Conservation (phyloP, 352 stramenopile species). For the Phytopythium aichiense region DNA sequence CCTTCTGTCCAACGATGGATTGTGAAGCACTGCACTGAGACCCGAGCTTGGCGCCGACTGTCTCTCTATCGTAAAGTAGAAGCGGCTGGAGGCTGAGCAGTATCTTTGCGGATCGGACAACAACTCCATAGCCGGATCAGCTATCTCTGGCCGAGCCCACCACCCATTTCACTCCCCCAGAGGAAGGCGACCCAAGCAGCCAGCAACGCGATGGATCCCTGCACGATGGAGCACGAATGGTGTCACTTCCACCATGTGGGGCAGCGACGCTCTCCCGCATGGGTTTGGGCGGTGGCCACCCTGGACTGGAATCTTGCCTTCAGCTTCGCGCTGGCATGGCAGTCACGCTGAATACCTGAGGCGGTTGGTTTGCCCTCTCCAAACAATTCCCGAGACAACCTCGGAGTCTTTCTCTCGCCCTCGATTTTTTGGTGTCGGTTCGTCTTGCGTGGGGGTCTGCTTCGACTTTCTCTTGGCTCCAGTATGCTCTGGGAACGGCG, state of each 20-base stretch:
- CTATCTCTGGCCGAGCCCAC: background rate
- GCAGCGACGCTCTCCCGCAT: background rate
- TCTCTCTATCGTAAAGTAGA: background rate
- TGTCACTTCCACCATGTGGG: background rate
- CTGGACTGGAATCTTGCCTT: background rate
- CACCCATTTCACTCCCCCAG: background rate
- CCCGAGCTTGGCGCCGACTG: background rate
- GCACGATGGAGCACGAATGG: no score
- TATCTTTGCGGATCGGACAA: constrained; percentile 4
- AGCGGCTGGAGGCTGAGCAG: background rate
- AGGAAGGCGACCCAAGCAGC: background rate
- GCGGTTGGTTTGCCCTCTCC: background rate
- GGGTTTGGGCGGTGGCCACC: background rate
- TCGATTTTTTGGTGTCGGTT: constrained; percentile 4
- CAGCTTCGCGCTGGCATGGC: background rate
- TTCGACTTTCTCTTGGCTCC: background rate
- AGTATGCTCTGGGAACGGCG: background rate
- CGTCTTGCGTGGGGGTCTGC: background rate
- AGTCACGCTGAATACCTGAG: background rate
- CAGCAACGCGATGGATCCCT: background rate
- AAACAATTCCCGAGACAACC: background rate
- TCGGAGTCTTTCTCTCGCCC: background rate
- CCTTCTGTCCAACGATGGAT: background rate
- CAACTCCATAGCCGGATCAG: background rate
- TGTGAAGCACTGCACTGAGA: background rate